These are phyloP conservation scores for Cercospora beticola DNA, from an alignment of 2,329 filamentous ascomycete species.

Conservation along the genomic window DNA sequence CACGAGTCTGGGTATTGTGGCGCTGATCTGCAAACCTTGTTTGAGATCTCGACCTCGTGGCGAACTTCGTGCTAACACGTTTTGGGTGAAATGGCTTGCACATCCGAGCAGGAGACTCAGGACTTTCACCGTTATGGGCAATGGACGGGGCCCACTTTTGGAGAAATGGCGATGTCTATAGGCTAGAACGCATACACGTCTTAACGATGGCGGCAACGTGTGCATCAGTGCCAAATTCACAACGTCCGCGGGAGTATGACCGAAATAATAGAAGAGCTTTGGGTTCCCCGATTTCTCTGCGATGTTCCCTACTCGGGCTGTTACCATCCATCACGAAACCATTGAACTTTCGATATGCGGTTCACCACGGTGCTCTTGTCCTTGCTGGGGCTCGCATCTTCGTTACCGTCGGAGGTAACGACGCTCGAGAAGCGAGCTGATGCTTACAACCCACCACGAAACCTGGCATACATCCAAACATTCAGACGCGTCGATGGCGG, in stretches of 20 bases:
- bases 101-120: constrained; percentile 1
- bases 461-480: constrained; percentile 33
- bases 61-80: constrained; percentile 7
- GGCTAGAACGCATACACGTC: not conserved
- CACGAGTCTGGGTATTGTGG: not conserved
- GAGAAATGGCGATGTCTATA: not conserved
- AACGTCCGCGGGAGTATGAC: not conserved
- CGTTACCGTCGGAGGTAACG: constrained; percentile 4
- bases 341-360: not conserved
- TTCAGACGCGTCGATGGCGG: constrained; percentile 28
- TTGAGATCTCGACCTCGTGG: constrained; percentile 17
- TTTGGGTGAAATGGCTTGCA: not conserved
- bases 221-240: not conserved
- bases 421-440: constrained; percentile 15
- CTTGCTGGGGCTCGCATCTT: constrained; percentile 6
- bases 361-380: not conserved
- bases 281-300: not conserved
- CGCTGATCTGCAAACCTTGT: constrained; percentile 14
- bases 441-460: constrained; percentile 22
- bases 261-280: not conserved
- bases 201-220: constrained; percentile 1
- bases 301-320: not conserved
- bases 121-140: constrained; percentile 1
- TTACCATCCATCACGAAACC: not conserved
- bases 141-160: not conserved